Conservation (phyloP, 257 asterid genomes). For the Coffea eugenioides region DNA sequence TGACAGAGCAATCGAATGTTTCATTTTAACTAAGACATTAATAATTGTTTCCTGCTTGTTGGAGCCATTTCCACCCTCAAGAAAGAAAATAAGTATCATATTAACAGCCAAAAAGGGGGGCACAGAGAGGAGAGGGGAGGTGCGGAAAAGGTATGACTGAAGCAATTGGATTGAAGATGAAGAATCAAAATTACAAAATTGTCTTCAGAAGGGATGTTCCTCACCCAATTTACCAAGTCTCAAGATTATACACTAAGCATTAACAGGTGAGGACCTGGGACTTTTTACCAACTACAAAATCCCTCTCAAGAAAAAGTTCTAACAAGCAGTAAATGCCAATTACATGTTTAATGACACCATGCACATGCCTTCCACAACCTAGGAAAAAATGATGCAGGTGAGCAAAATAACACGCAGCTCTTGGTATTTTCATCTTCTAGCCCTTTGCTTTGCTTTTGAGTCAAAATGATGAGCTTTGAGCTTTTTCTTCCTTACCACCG, state of each 20-base stretch:
- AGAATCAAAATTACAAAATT: constrained; percentile 9
- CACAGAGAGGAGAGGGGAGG: not conserved
- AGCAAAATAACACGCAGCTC: not conserved
- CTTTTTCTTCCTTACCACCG: constrained; percentile 67
- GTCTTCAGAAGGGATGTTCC: constrained; percentile 3
- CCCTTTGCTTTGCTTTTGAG: constrained; percentile 65
- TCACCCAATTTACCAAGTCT: not conserved
- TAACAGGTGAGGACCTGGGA: not conserved
- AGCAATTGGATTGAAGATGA: not conserved
- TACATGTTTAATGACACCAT: not conserved
- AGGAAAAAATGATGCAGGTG: not conserved
- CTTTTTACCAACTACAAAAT: not conserved
- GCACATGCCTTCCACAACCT: not conserved
- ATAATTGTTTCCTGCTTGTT: not conserved
- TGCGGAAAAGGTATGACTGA: not conserved
- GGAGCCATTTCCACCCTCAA: not conserved
- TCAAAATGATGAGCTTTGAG: constrained; percentile 87
- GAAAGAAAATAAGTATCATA: not conserved
- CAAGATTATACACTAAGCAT: not conserved
- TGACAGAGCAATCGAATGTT: not conserved
- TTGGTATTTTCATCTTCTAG: constrained; percentile 31
- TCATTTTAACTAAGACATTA: not conserved
- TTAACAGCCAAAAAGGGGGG: not conserved
- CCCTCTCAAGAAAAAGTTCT: not conserved
- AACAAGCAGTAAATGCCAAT: not conserved